Conservation (phyloP, 2,329 filamentous ascomycete species). For the Cyclaneusma minus region DNA sequence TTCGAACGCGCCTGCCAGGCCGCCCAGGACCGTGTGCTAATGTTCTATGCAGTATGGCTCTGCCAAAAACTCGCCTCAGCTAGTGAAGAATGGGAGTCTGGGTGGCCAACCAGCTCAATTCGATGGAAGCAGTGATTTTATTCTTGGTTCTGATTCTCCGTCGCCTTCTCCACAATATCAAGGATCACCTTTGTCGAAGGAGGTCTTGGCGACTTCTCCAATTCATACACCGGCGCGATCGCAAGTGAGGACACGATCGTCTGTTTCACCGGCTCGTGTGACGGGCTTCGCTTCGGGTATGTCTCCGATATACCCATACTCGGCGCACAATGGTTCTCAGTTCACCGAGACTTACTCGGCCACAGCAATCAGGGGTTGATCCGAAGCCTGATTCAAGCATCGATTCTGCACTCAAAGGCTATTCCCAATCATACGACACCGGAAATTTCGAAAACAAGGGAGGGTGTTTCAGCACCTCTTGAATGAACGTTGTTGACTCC, state of each 20-base stretch:
- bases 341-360: slow-evolving; percentile 20
- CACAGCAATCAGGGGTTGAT: slow-evolving; percentile 20
- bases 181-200: slow-evolving; percentile 12
- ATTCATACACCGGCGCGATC: slow-evolving; percentile 19
- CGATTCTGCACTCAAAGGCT: no score
- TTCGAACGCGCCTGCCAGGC: slow-evolving; percentile 7
- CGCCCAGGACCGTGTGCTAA: slow-evolving; percentile 22
- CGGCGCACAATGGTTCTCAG: slow-evolving; percentile 16
- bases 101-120: slow-evolving; percentile 22
- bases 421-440: no score
- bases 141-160: slow-evolving; percentile 14
- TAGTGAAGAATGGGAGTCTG: slow-evolving; percentile 32
- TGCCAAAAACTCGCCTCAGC: slow-evolving; percentile 35
- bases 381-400: no score
- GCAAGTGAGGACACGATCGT: slow-evolving; percentile 17
- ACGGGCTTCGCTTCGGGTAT: slow-evolving; percentile 31
- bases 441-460: no score
- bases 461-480: no score
- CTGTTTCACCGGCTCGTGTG: slow-evolving; percentile 29
- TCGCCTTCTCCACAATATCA: slow-evolving; percentile 20
- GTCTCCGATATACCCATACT: slow-evolving; percentile 20
- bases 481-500: no score
- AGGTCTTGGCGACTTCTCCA: slow-evolving; percentile 10
- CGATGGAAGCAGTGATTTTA: slow-evolving; percentile 25
- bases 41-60: slow-evolving; percentile 40